phyloP scores from a whole-genome alignment of 768 basidiomycete species.

The Lentinula sp. region DNA sequence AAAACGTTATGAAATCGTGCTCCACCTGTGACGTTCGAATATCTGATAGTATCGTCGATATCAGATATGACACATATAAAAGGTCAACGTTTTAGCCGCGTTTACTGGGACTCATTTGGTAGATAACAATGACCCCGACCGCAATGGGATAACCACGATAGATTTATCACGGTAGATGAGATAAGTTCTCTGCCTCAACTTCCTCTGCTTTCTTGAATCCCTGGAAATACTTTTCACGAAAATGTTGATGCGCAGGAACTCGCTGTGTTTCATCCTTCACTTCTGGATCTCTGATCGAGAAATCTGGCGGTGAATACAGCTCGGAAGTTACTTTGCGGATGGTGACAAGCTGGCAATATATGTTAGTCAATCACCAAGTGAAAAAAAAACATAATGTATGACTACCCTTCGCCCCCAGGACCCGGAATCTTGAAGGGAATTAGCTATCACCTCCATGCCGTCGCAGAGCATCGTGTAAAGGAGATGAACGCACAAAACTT shows the following conservation, averaged over 20 bases:
- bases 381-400: conserved; percentile 7
- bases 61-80: conserved; percentile 73
- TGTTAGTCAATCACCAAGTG: not conserved
- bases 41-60: conserved; percentile 90
- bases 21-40: conserved; percentile 71
- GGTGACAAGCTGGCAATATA: conserved; percentile 68
- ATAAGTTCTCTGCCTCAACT: not conserved
- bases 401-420: conserved; percentile 90
- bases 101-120: no score
- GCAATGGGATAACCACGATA: no score
- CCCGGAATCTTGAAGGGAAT: conserved; percentile 90
- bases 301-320: conserved; percentile 47
- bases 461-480: conserved; percentile 55
- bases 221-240: conserved; percentile 83
- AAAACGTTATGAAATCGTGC: conserved; percentile 91
- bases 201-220: conserved; percentile 53
- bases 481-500: not conserved
- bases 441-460: conserved; percentile 87
- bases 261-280: conserved; percentile 20
- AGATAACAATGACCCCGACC: no score
- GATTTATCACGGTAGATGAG: no score
- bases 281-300: conserved; percentile 19
- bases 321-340: conserved; percentile 61
- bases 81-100: no score
- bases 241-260: conserved; percentile 83